Conservation (phyloP, 73 alveolate genomes). For the Tetrahymena thermophila region DNA sequence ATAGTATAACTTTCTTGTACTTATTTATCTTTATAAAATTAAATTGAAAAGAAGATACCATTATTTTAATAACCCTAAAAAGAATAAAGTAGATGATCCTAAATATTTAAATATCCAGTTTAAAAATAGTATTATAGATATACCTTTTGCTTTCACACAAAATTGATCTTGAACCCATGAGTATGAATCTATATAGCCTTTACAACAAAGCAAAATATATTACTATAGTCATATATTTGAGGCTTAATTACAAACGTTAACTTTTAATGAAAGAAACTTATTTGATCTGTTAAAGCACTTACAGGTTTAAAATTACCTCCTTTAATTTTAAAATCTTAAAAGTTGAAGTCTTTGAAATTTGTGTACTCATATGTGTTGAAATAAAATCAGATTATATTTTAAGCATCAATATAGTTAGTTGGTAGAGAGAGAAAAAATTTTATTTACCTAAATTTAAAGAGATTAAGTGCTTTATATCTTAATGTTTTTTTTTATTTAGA, state of each 20-base stretch:
- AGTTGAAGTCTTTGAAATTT: background rate
- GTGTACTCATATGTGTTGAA: background rate
- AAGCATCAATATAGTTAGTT: background rate
- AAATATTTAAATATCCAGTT: background rate
- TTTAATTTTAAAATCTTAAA: background rate
- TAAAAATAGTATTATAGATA: background rate
- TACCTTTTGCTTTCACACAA: background rate
- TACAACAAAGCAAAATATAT: background rate
- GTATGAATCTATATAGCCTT: background rate
- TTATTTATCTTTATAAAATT: no score
- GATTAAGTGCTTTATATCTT: background rate
- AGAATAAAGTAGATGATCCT: background rate
- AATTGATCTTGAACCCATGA: background rate
- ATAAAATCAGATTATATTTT: no score
- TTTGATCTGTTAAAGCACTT: background rate
- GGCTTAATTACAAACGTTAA: background rate
- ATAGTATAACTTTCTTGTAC: no score
- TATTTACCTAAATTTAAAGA: background rate
- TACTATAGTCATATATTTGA: background rate
- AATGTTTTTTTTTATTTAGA: no score
- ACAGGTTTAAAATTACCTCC: background rate
- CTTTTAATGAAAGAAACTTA: background rate
- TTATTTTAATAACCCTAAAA: background rate
- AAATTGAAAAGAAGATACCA: background rate
- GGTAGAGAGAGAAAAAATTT: background rate